Percentiles rank a stretch among this genome's conserved stretches.
Conservation (phyloP, 257 asterid species). For the Ajuga chamaepitys region DNA sequence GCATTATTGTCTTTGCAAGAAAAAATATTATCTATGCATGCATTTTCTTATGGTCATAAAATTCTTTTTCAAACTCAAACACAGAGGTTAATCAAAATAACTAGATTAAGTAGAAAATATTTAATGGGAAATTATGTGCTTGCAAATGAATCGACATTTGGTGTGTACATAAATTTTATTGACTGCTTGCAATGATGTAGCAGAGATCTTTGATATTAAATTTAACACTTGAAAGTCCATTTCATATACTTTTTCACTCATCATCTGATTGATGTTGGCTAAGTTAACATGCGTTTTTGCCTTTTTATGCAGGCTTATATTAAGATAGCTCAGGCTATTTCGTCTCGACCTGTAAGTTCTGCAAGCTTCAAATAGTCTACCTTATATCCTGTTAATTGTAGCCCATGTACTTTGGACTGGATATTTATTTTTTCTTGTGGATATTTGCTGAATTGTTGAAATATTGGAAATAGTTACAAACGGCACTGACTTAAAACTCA, state of each 20-base stretch:
- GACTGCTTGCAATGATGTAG: neutral
- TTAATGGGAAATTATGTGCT: neutral
- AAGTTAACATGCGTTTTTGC: slow-evolving; percentile 2
- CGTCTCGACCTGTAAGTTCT: slow-evolving; percentile 86
- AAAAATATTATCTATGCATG: neutral
- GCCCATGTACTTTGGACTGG: neutral
- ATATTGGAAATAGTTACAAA: neutral
- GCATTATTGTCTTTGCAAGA: neutral
- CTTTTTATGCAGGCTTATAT: slow-evolving; percentile 69
- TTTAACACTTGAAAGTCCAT: neutral
- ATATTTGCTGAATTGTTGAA: neutral
- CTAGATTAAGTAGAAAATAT: neutral
- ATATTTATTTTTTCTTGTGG: neutral
- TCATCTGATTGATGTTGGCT: slow-evolving; percentile 11
- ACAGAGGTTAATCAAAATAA: neutral
- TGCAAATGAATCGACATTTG: neutral
- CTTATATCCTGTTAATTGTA: neutral
- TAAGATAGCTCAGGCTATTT: slow-evolving; percentile 96
- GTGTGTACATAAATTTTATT: neutral
- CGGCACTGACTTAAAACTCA: neutral
- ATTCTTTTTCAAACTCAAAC: neutral
- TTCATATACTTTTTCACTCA: slow-evolving; percentile 6
- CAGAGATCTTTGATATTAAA: neutral
- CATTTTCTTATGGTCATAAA: neutral
- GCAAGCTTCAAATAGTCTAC: neutral